These are phyloP conservation scores for Clavispora asparagi DNA, from an alignment of 805 yeast genomes.

Conservation along the genomic window DNA sequence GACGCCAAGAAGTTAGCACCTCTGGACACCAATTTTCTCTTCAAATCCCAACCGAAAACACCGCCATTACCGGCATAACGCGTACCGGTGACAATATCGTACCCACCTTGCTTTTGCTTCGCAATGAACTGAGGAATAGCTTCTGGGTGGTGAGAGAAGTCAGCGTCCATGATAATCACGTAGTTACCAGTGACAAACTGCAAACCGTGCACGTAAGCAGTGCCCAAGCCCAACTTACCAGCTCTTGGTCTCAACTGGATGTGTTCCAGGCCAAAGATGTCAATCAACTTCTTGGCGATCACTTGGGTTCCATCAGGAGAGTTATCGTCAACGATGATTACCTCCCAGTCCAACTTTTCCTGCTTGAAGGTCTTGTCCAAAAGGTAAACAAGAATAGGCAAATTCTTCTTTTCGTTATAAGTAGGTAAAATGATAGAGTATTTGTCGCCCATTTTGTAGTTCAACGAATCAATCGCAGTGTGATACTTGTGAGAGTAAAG, in stretches of 20 bases:
- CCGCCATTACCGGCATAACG: constrained; percentile 80
- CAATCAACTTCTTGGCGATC: constrained; percentile 56
- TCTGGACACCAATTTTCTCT: constrained; percentile 69
- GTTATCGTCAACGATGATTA: constrained; percentile 70
- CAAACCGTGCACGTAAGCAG: constrained; percentile 76
- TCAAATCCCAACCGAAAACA: constrained; percentile 79
- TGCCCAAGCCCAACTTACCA: constrained; percentile 74
- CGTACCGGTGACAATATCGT: constrained; percentile 55
- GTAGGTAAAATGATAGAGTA: constrained; percentile 76
- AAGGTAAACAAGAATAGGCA: constrained; percentile 65
- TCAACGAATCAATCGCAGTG: not conserved
- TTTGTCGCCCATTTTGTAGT: constrained; percentile 32
- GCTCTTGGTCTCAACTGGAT: constrained; percentile 66
- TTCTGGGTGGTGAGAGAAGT: constrained; percentile 76
- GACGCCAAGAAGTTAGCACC: constrained; percentile 79
- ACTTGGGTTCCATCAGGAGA: constrained; percentile 83
- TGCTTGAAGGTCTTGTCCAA: constrained; percentile 62
- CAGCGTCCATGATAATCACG: constrained; percentile 81
- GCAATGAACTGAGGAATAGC: constrained; percentile 72
- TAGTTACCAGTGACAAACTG: constrained; percentile 66
- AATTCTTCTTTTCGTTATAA: constrained; percentile 61
- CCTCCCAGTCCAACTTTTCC: constrained; percentile 64
- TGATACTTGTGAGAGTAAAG: not conserved
- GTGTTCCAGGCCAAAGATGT: constrained; percentile 53
- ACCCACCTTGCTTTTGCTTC: constrained; percentile 49